phyloP scores from a whole-genome alignment of 2,329 filamentous ascomycete genomes.

The Botrytis hyacinthi region DNA sequence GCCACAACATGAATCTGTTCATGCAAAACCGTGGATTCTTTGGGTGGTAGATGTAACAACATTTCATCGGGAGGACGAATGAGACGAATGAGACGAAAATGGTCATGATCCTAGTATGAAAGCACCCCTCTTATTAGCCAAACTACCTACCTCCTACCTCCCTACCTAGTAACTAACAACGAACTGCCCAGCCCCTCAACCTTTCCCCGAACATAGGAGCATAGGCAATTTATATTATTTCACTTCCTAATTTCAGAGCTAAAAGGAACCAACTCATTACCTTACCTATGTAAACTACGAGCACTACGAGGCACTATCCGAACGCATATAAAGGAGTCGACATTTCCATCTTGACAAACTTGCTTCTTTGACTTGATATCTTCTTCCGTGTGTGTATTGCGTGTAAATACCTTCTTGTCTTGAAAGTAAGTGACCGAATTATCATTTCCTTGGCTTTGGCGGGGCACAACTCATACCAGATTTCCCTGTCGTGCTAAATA shows the following conservation, averaged over 20 bases:
- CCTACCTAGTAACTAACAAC: not conserved
- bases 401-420: not conserved
- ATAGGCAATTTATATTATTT: conserved; percentile 2
- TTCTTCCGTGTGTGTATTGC: not conserved
- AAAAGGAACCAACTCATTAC: not conserved
- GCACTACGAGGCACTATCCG: not conserved
- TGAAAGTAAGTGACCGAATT: conserved; percentile 1
- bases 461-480: not conserved
- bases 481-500: conserved; percentile 10
- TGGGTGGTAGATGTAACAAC: conserved; percentile 12
- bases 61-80: not conserved
- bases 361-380: not conserved
- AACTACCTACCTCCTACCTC: not conserved
- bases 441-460: conserved; percentile 9
- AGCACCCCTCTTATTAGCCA: not conserved
- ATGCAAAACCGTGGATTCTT: conserved; percentile 14
- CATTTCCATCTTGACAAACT: not conserved
- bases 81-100: conserved; percentile 1
- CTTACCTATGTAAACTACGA: not conserved
- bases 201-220: conserved; percentile 1
- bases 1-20: conserved; percentile 13
- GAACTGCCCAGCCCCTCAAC: conserved; percentile 9
- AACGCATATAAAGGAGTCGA: conserved; percentile 3
- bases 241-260: not conserved
- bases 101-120: not conserved